A percentile compares a stretch with the other conserved stretches of the same genome.
Conservation (phyloP, 192 early-diverging fungal genomes). For the Coemansia sp. region DNA sequence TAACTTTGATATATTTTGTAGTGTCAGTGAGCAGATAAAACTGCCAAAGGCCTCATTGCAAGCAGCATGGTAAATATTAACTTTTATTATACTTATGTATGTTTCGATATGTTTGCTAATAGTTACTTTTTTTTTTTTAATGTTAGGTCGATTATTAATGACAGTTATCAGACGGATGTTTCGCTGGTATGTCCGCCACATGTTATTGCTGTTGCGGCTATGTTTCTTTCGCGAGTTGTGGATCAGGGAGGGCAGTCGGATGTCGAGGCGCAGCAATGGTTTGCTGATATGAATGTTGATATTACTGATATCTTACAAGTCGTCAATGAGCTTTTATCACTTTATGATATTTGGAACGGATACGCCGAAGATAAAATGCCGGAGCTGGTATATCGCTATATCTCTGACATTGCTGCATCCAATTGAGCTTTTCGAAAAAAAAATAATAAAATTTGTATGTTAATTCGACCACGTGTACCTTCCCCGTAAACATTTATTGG, state of each 20-base stretch:
- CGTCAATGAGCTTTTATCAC: conserved; percentile 72
- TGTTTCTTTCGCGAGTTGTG: conserved; percentile 65
- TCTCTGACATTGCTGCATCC: conserved; percentile 47
- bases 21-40: conserved; percentile 36
- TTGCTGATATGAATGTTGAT: conserved; percentile 80
- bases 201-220: conserved; percentile 81
- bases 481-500: conserved; percentile 11
- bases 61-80: conserved; percentile 55
- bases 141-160: conserved; percentile 75
- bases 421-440: background rate
- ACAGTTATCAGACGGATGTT: conserved; percentile 80
- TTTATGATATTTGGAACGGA: conserved; percentile 72
- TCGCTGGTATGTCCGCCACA: conserved; percentile 87
- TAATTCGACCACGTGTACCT: background rate
- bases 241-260: conserved; percentile 50
- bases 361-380: conserved; percentile 66
- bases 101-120: conserved; percentile 5
- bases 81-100: background rate
- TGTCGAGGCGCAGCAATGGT: conserved; percentile 75
- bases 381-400: conserved; percentile 34
- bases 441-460: background rate
- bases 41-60: conserved; percentile 50
- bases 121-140: too few species aligned
- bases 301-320: conserved; percentile 76
- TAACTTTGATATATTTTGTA: conserved; percentile 3